These are phyloP conservation scores for Aureobasidium sp. DNA, from an alignment of 2,329 filamentous ascomycete species.

Conservation along the genomic window DNA sequence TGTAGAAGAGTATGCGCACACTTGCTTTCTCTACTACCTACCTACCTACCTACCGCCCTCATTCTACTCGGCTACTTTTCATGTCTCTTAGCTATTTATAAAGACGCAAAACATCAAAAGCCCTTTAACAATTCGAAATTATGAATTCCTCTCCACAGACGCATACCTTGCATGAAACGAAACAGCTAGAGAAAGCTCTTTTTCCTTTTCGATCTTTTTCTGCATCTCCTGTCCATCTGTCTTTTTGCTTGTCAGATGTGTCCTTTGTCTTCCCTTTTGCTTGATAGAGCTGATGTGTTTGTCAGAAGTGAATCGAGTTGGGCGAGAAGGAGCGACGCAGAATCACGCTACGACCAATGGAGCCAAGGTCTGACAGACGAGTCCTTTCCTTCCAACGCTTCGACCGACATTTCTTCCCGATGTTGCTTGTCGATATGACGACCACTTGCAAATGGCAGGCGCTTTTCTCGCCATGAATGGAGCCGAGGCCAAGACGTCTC, in stretches of 20 bases:
- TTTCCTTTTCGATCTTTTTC: not conserved
- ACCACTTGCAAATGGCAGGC: not conserved
- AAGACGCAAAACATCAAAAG: too few species aligned
- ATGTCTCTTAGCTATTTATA: too few species aligned
- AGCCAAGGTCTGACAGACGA: not conserved
- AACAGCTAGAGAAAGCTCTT: not conserved
- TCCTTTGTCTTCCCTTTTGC: not conserved
- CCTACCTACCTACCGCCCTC: not conserved
- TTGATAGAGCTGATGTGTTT: not conserved
- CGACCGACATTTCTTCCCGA: not conserved
- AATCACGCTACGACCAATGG: not conserved
- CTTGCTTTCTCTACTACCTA: not conserved
- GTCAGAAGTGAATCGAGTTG: not conserved
- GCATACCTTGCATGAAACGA: too few species aligned
- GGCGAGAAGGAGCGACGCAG: not conserved
- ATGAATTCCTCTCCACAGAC: too few species aligned
- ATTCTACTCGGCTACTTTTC: too few species aligned
- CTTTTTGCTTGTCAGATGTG: not conserved
- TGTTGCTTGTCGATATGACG: not conserved
- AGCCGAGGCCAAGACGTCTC: too few species aligned
- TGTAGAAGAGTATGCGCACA: constrained; percentile 37
- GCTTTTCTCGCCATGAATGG: not conserved
- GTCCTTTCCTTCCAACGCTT: not conserved
- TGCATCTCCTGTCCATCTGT: not conserved
- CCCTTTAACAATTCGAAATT: too few species aligned